These are phyloP conservation scores for Venturia pyrina DNA, from an alignment of 2,329 filamentous ascomycete species.

Conservation along the genomic window DNA sequence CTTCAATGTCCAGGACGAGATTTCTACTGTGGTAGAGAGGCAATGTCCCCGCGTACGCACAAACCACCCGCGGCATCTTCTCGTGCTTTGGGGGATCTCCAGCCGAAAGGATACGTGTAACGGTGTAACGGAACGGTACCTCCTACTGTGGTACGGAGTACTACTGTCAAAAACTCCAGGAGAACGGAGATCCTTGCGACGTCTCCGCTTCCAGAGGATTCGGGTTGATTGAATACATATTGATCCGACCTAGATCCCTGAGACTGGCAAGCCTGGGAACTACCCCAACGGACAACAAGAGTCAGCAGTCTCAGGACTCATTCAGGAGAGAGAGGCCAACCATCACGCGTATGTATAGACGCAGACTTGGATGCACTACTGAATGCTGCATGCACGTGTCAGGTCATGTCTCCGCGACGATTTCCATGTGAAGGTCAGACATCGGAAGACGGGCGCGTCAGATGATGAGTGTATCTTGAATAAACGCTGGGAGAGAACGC, in stretches of 20 bases:
- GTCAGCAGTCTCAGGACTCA: too few species aligned
- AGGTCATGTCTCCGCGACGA: not conserved
- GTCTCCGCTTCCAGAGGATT: not conserved
- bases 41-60: not conserved
- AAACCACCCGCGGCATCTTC: not conserved
- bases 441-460: not conserved
- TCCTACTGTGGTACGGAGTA: too few species aligned
- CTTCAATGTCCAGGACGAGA: not conserved
- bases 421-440: slow-evolving; percentile 1
- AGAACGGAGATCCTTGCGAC: not conserved
- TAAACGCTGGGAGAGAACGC: not conserved
- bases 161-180: not conserved
- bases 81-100: not conserved
- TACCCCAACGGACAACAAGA: not conserved
- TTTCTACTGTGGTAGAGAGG: not conserved
- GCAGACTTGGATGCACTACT: not conserved
- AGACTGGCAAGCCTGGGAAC: not conserved
- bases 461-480: not conserved
- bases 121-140: not conserved
- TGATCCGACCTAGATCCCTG: not conserved
- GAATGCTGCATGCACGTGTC: not conserved
- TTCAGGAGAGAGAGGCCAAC: not conserved
- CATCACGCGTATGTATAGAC: not conserved
- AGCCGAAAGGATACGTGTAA: not conserved
- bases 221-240: not conserved